A percentile compares a stretch with the other conserved stretches of the same genome.
phyloP scores from a whole-genome alignment of 768 basidiomycete genomes.

The Kwoniella heveanensis region DNA sequence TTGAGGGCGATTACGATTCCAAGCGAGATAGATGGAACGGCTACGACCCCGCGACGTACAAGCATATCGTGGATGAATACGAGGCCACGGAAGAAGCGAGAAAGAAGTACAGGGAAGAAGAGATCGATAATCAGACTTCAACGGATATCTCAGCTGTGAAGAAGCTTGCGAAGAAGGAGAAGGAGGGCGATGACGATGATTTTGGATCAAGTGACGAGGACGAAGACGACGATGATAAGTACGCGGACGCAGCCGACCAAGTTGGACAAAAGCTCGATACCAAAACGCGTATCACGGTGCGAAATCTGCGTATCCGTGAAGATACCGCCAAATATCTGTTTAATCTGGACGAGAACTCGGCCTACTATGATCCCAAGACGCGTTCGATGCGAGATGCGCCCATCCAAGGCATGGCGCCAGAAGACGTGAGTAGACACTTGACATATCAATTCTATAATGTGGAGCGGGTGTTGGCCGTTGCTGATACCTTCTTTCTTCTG shows the following conservation, averaged over 20 bases:
- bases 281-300: conserved; percentile 96
- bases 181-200: conserved; percentile 69
- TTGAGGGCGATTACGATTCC: conserved; percentile 73
- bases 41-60: conserved; percentile 86
- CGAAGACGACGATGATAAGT: conserved; percentile 94
- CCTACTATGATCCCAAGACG: conserved; percentile 99
- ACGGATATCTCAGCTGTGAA: conserved; percentile 87
- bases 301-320: conserved; percentile 96
- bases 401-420: conserved; percentile 69
- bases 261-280: conserved; percentile 98
- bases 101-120: conserved; percentile 88
- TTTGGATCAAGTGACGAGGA: conserved; percentile 79
- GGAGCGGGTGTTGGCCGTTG: not conserved
- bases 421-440: conserved; percentile 68
- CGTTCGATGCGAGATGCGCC: conserved; percentile 99
- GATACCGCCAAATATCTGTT: conserved; percentile 99
- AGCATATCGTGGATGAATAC: conserved; percentile 87
- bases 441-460: not conserved
- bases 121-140: conserved; percentile 95
- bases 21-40: conserved; percentile 99
- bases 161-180: conserved; percentile 67
- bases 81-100: conserved; percentile 86
- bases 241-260: conserved; percentile 95
- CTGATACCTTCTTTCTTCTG: conserved; percentile 10
- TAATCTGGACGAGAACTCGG: conserved; percentile 90